phyloP scores from a whole-genome alignment of 1,284 basidiomycete genomes.

The Trichosporon sp. region DNA sequence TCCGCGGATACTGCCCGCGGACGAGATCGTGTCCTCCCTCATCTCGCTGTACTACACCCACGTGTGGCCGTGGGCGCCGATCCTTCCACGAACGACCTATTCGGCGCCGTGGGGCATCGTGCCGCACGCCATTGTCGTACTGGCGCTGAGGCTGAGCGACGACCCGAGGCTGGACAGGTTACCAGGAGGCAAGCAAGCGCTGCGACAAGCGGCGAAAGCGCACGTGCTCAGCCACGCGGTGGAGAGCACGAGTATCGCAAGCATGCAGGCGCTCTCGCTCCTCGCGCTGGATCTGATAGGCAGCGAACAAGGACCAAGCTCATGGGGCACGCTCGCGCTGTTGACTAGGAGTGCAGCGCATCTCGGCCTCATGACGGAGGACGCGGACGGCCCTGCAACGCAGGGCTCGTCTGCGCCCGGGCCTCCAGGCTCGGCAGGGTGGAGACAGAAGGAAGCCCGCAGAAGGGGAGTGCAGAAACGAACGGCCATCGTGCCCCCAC shows the following conservation, averaged over 20 bases:
- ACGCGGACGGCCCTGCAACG: conserved; percentile 15
- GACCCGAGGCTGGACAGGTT: conserved; percentile 42
- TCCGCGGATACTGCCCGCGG: conserved; percentile 49
- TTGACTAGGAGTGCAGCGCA: conserved; percentile 55
- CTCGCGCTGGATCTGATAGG: conserved; percentile 56
- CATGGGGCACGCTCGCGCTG: conserved; percentile 55
- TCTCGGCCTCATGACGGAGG: conserved; percentile 50
- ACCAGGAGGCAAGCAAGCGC: conserved; percentile 36
- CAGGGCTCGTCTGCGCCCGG: background rate
- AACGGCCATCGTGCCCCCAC: conserved; percentile 52
- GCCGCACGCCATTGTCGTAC: conserved; percentile 55
- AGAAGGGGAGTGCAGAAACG: conserved; percentile 42
- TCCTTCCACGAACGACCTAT: conserved; percentile 43
- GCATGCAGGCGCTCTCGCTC: conserved; percentile 54
- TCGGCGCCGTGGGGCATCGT: conserved; percentile 52
- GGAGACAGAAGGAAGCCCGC: no score
- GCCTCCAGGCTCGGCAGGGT: no score
- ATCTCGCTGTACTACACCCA: conserved; percentile 50
- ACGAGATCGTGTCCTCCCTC: conserved; percentile 54
- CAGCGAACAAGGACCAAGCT: conserved; percentile 52
- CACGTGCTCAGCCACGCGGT: conserved; percentile 55
- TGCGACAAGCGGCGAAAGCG: conserved; percentile 50
- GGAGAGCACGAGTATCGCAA: conserved; percentile 52
- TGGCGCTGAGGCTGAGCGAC: conserved; percentile 49
- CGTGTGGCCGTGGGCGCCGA: conserved; percentile 56